phyloP scores from a whole-genome alignment of 495 filamentous ascomycete species.

The Annulohypoxylon nitens region DNA sequence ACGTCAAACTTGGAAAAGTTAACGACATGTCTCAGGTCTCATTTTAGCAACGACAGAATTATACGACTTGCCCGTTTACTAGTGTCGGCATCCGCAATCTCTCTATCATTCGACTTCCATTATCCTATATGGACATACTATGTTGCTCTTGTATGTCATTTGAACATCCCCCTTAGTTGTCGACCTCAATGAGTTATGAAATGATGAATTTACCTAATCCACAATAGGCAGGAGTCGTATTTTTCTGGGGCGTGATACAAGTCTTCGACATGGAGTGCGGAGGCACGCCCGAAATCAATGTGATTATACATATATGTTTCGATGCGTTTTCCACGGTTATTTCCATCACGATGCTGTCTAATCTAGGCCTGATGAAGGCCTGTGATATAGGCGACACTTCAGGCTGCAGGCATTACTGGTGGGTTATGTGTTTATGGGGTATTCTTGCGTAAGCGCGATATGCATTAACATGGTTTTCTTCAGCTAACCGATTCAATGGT shows the following conservation, averaged over 20 bases:
- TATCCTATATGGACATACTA: conserved; percentile 9
- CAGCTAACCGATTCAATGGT: background rate
- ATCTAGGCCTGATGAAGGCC: background rate
- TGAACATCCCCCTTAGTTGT: background rate
- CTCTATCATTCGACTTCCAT: conserved; percentile 1
- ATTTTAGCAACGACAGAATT: background rate
- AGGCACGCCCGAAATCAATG: conserved; percentile 14
- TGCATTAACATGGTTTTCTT: background rate
- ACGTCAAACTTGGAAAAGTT: background rate
- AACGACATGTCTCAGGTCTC: background rate
- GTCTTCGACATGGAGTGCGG: conserved; percentile 16
- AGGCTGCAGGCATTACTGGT: conserved; percentile 1
- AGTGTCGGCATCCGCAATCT: background rate
- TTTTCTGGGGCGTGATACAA: conserved; percentile 13
- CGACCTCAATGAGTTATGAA: no score
- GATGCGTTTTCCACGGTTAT: background rate
- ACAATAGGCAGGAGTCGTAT: conserved; percentile 10
- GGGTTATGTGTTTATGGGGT: conserved; percentile 10
- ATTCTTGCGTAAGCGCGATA: conserved; percentile 7
- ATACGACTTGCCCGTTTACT: background rate
- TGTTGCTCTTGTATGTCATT: conserved; percentile 4
- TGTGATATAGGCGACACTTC: background rate
- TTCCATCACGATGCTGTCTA: background rate
- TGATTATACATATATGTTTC: conserved; percentile 8
- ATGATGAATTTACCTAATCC: background rate